Conservation (phyloP, 192 early-diverging fungal species). For the Globomyces pollinis-pini region DNA sequence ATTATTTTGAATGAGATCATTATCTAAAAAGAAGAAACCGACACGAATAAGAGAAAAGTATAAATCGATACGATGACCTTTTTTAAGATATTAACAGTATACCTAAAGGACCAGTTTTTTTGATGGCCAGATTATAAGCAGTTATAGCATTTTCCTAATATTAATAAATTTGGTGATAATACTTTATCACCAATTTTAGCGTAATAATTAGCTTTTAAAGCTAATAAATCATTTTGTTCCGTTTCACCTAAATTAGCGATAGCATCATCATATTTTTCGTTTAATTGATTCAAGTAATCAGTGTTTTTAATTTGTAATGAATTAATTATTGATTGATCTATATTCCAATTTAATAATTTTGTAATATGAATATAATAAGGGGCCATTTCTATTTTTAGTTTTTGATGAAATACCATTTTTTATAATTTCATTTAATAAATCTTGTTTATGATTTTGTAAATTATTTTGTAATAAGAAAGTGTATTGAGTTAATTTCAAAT, state of each 20-base stretch:
- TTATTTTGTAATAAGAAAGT: slow-evolving; percentile 73
- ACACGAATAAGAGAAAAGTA: slow-evolving; percentile 87
- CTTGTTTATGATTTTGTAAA: slow-evolving; percentile 49
- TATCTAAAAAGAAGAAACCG: slow-evolving; percentile 87
- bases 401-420: slow-evolving; percentile 65
- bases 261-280: slow-evolving; percentile 81
- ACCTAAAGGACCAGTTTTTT: slow-evolving; percentile 85
- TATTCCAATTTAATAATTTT: slow-evolving; percentile 54
- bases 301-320: slow-evolving; percentile 63
- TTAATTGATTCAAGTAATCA: slow-evolving; percentile 67
- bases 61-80: slow-evolving; percentile 89
- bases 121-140: slow-evolving; percentile 73
- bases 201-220: slow-evolving; percentile 83
- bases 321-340: slow-evolving; percentile 44
- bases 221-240: slow-evolving; percentile 73
- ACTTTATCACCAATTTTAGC: slow-evolving; percentile 94
- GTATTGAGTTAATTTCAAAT: slow-evolving; percentile 77
- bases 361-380: slow-evolving; percentile 64
- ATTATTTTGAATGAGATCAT: slow-evolving; percentile 66
- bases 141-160: slow-evolving; percentile 75
- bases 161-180: not conserved
- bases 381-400: slow-evolving; percentile 78
- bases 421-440: slow-evolving; percentile 67
- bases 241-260: slow-evolving; percentile 91
- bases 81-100: no score